A percentile compares a stretch with the other conserved stretches of the same genome.
These are phyloP conservation scores for Penicillium oxalicum DNA, from an alignment of 2,329 filamentous ascomycete genomes.

Conservation along the genomic window DNA sequence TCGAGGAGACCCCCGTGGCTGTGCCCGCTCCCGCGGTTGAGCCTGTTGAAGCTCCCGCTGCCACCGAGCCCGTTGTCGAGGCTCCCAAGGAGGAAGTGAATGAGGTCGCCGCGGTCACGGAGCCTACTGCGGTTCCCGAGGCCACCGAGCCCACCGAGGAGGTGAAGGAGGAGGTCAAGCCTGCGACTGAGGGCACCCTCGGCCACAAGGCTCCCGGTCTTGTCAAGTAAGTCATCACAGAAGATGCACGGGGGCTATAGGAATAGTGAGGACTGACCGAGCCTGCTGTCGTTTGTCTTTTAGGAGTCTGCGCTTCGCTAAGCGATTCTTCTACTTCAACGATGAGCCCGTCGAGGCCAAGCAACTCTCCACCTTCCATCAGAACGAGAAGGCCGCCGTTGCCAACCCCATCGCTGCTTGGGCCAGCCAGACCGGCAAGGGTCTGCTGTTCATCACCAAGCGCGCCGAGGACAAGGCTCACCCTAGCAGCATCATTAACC, in stretches of 20 bases:
- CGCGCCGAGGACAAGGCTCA: constrained; percentile 72
- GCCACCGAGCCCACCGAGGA: constrained; percentile 1
- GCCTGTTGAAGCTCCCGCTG: constrained; percentile 8
- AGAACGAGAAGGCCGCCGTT: constrained; percentile 76
- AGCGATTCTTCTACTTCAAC: constrained; percentile 89
- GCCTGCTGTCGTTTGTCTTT: constrained; percentile 25
- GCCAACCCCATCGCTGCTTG: constrained; percentile 78
- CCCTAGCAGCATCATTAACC: constrained; percentile 74
- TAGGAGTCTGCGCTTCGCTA: constrained; percentile 82
- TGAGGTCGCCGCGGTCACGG: constrained; percentile 64
- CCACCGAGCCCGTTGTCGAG: constrained; percentile 8
- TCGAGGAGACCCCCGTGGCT: constrained; percentile 23
- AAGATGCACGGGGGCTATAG: background rate
- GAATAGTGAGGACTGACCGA: background rate
- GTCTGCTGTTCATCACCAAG: constrained; percentile 87
- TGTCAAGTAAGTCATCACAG: constrained; percentile 66
- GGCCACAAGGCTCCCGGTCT: constrained; percentile 86
- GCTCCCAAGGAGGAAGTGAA: constrained; percentile 10
- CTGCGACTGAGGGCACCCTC: constrained; percentile 74
- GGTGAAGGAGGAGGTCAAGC: constrained; percentile 49
- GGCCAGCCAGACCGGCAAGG: constrained; percentile 91
- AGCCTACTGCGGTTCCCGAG: constrained; percentile 40
- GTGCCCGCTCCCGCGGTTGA: constrained; percentile 14
- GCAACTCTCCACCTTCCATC: constrained; percentile 69
- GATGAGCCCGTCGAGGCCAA: constrained; percentile 67